These are phyloP conservation scores for Luvunga scandens DNA, from an alignment of 345 rosid genomes.

Conservation along the genomic window DNA sequence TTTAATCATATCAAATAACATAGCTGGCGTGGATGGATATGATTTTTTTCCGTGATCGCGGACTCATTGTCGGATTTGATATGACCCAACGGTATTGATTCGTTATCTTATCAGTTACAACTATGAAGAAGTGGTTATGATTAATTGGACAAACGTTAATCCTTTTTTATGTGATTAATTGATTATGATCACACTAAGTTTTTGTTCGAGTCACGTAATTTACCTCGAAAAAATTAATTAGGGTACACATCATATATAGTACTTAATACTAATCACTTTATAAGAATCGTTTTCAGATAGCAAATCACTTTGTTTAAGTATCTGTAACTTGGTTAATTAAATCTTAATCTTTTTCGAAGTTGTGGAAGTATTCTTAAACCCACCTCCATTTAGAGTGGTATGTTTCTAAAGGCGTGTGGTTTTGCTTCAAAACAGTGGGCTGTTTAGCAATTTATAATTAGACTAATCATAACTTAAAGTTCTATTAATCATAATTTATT, in stretches of 20 bases:
- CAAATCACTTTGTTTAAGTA: background rate
- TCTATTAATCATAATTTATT: background rate
- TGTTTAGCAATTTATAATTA: conserved; percentile 1
- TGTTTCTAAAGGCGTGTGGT: conserved; percentile 16
- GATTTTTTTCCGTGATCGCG: background rate
- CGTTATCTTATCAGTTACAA: background rate
- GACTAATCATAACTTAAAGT: background rate
- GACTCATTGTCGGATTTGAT: background rate
- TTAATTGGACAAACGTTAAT: background rate
- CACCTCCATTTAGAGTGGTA: conserved; percentile 10
- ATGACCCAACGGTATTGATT: background rate
- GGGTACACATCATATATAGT: background rate
- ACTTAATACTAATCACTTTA: background rate
- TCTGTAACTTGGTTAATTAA: background rate
- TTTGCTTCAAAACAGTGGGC: conserved; percentile 32
- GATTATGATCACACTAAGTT: background rate
- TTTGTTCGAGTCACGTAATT: background rate
- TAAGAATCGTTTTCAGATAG: background rate
- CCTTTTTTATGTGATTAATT: background rate
- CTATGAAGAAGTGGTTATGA: background rate
- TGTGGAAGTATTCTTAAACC: background rate
- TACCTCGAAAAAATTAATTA: background rate
- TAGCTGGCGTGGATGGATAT: background rate
- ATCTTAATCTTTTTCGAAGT: background rate
- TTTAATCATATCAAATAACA: conserved; percentile 12